phyloP scores from a whole-genome alignment of 1,284 basidiomycete genomes.

The Pisolithus thermaeus region DNA sequence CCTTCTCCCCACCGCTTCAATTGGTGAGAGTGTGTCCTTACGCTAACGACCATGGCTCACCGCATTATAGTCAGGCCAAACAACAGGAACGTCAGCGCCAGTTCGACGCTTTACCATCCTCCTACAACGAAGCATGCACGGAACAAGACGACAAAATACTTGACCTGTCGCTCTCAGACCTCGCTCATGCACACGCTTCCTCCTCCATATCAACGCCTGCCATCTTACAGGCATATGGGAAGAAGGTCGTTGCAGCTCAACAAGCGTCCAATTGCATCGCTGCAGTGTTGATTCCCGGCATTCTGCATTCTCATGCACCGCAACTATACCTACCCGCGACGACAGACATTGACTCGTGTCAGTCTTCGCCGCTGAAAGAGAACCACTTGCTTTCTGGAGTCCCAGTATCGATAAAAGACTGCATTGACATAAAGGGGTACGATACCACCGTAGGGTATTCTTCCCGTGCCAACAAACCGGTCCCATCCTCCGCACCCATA shows the following conservation, averaged over 20 bases:
- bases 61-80: constrained; percentile 14
- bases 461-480: constrained; percentile 33
- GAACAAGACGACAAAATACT: constrained; percentile 24
- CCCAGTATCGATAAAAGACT: constrained; percentile 29
- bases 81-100: constrained; percentile 20
- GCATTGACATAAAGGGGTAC: constrained; percentile 36
- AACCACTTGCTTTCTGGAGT: constrained; percentile 24
- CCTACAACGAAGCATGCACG: constrained; percentile 20
- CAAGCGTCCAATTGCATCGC: constrained; percentile 30
- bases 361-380: background rate
- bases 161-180: constrained; percentile 21
- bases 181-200: constrained; percentile 17
- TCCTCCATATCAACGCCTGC: constrained; percentile 17
- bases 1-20: constrained; percentile 17
- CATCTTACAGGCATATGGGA: constrained; percentile 27
- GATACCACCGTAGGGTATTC: constrained; percentile 51
- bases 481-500: constrained; percentile 31
- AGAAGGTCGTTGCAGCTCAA: constrained; percentile 28
- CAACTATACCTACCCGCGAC: background rate
- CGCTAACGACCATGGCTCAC: background rate
- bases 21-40: constrained; percentile 22
- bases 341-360: background rate
- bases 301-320: background rate
- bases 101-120: constrained; percentile 18
- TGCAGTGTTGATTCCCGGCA: constrained; percentile 11